Evolutionary conservation across 495 filamentous ascomycete genomes (phyloP).

Genomic region (Aspergillus bertholletiae): DNA sequence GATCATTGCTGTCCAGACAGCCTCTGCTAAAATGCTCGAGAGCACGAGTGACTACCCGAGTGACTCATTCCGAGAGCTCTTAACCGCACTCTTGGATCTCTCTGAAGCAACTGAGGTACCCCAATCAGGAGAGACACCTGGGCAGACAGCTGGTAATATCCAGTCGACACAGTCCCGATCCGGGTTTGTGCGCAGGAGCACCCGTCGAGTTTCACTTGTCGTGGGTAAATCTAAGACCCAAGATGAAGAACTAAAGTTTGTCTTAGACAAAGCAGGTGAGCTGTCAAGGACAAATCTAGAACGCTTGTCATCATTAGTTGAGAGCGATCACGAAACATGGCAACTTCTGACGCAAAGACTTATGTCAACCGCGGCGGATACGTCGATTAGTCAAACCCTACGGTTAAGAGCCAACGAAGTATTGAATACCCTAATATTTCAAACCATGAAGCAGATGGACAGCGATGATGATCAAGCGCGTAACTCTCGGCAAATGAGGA

Average conservation of each 20-base stretch:
- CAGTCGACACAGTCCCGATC: constrained; percentile 29
- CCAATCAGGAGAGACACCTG: constrained; percentile 24
- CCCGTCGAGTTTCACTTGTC: constrained; percentile 54
- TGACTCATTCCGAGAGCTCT: constrained; percentile 70
- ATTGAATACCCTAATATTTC: constrained; percentile 67
- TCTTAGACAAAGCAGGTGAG: constrained; percentile 76
- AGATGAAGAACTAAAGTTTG: constrained; percentile 58
- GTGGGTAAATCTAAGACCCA: constrained; percentile 42
- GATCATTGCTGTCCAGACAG: constrained; percentile 83
- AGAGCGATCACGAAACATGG: constrained; percentile 70
- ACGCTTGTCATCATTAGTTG: constrained; percentile 59
- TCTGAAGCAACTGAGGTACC: constrained; percentile 42
- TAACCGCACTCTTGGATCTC: constrained; percentile 68
- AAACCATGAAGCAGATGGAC: constrained; percentile 36
- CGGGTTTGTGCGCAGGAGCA: constrained; percentile 49
- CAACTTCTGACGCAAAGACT: constrained; percentile 64
- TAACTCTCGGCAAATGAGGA: constrained; percentile 61
- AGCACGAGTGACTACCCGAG: constrained; percentile 86
- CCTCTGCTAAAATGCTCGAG: constrained; percentile 81
- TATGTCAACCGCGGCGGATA: constrained; percentile 57
- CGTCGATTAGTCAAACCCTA: constrained; percentile 52
- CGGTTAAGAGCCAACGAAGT: constrained; percentile 70
- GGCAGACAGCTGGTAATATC: constrained; percentile 14
- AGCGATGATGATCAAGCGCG: constrained; percentile 26
- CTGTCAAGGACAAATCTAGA: constrained; percentile 75